Evolutionary conservation across 148 eudicot species (phyloP), one percentile per base, ranked within the genome.

Genomic region (Nepenthes mirabilis): DNA sequence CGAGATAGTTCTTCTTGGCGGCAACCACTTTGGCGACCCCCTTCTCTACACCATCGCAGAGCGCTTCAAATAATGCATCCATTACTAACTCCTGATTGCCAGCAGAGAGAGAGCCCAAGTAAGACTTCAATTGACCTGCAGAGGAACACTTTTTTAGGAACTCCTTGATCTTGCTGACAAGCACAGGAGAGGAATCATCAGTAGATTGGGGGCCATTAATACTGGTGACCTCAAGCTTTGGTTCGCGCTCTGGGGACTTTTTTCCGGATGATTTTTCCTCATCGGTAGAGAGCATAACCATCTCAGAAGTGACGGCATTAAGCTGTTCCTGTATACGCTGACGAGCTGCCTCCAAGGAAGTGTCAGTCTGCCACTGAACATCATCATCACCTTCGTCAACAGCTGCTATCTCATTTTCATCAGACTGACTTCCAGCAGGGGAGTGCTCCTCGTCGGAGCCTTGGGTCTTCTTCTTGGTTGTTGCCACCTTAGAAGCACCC

Each of bases 301-400:
- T 85, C 58, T 84, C 86, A 50, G 96, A 79, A 11, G 96, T 85
- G 47, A 73, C 93, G 47, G 89, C 76, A 65, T 74, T 88, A 33
- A 88, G 75, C 71, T 86, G 94, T 58, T 86, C 94, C 47, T 81
- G 80, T 13, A 86, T 86, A 52, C 94, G 73, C 65, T 68, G 76
- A 11, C 70, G 81, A 59, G 94, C 94, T 34, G 86, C 94, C 67
- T 71, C 86, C 0, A 79, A 48, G 11, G 94, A 86, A 1, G 94
- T 83, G 68, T 86, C 94, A 32, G 94, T 86, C 62, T 74, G 84
- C 93, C 93, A 86, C 43, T 86, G 66, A 57, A 86, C 57, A 48
- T 86, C 83, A 40, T 79, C 87, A 7, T 79, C 72, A 2, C 65
- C 86, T 0, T 82, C 83, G 0, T 79, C 83, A 6, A 53, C 54